phyloP scores from a whole-genome alignment of 164 flowering plant genomes.

The Chloranthus sessilifolius region DNA sequence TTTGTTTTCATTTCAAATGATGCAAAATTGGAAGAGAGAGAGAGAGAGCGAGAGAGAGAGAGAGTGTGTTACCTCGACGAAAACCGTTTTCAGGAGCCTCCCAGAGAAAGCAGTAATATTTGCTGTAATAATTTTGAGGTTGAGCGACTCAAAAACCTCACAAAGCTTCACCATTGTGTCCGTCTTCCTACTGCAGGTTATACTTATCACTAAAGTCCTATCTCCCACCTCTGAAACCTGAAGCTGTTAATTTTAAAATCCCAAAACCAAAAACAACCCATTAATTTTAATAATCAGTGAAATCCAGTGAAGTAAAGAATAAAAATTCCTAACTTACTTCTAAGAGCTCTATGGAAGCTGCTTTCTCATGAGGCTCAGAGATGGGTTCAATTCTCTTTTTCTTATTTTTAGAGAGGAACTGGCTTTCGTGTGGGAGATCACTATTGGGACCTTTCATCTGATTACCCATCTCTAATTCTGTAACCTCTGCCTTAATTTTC shows the following conservation, averaged over 20 bases:
- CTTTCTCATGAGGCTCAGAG: slow-evolving; percentile 16
- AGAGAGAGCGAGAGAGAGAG: too few species aligned
- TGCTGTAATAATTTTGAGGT: slow-evolving; percentile 66
- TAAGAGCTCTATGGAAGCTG: slow-evolving; percentile 45
- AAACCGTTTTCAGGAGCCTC: slow-evolving; percentile 59
- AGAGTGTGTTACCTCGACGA: slow-evolving; percentile 81
- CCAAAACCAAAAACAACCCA: neutral
- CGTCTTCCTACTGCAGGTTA: slow-evolving; percentile 56
- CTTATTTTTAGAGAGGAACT: slow-evolving; percentile 23
- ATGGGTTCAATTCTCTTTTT: slow-evolving; percentile 32
- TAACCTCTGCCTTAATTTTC: slow-evolving; percentile 44
- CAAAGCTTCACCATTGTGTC: slow-evolving; percentile 81
- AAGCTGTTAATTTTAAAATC: slow-evolving; percentile 53
- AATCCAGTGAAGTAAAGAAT: neutral
- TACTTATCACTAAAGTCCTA: slow-evolving; percentile 50
- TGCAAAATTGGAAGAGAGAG: too few species aligned
- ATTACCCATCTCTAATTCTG: slow-evolving; percentile 43
- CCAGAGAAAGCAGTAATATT: slow-evolving; percentile 65
- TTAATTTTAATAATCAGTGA: neutral
- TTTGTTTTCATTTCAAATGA: neutral
- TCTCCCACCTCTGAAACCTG: slow-evolving; percentile 61
- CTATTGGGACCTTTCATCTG: slow-evolving; percentile 15
- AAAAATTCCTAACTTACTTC: slow-evolving; percentile 31
- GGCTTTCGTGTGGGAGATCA: slow-evolving; percentile 2
- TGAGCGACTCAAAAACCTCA: slow-evolving; percentile 64